Base-by-base conservation (phyloP, 441 rosid genomes). In the Capsella rubella region DNA sequence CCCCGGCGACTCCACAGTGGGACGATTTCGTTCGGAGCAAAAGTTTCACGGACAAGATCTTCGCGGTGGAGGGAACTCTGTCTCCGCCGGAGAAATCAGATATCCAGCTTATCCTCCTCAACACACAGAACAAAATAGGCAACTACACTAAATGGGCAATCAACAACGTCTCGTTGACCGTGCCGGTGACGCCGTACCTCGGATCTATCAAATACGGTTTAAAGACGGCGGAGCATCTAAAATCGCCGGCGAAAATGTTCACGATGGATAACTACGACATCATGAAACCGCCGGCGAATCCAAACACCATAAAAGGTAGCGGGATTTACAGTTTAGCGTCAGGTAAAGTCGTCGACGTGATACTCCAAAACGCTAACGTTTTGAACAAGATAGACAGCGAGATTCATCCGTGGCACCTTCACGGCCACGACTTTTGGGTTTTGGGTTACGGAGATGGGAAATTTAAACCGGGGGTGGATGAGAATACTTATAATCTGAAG, bases 391-490 rank as follows among this genome's bases (percentile, higher is more conserved):
- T 2, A 59, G 4, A 52, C 42, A 91, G 96, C 37, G 97, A 91
- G 77, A 79, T 85, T 0, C 98, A 89, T 39, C 93, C 98, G 0
- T 89, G 98, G 97, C 97, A 91, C 67, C 63, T 89, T 39, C 98
- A 93, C 56, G 97, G 97, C 0, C 98, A 91, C 50, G 87, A 87
- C 67, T 93, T 93, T 37, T 91, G 97, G 97, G 83, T 93, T 7
- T 52, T 94, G 8, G 97, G 87, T 4, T 87, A 85, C 51, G 97
- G 97, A 4, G 87, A 87, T 4, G 97, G 92, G 55, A 87, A 75
- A 64, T 94, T 66, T 15, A 4, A 45, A 31, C 12, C 45, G 0
- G 80, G 67, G 0, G 6, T 53, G 0, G 89, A 86, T 9, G 91
- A 82, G 76, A 67, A 29, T 67, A 79, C 21, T 7, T 85, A 82